Base-by-base conservation (phyloP, 2,329 filamentous ascomycete species). In the Neofusicoccum laricinum region DNA sequence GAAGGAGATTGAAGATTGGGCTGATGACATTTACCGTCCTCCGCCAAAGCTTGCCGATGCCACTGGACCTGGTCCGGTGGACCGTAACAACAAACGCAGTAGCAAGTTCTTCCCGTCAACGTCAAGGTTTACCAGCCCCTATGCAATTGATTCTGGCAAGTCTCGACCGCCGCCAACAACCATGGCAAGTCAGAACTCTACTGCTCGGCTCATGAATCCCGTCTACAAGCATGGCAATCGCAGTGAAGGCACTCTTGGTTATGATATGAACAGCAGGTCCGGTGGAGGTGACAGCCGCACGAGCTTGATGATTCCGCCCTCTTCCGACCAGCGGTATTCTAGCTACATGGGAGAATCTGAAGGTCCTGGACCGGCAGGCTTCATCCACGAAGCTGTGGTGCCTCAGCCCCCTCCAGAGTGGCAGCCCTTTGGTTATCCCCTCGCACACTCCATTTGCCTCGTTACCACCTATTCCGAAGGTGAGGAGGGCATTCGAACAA, bases 391-490 rank as follows among this genome's bases (percentile, higher is more conserved):
- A 76, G 86, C 91, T 43, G 95, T 99, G 45, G 93, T 99, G 53
- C 94, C 96, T 34, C 95, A 99, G 74, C 95, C 95, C 41, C 95
- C 95, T 8, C 89, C 93, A 2, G 95, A 99, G 77, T 99, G 93
- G 90, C 93, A 97, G 80, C 95, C 95, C 0, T 98, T 96, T 75
- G 95, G 94, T 1, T 99, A 92, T 76, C 95, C 96, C 14, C 82
- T 99, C 68, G 95, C 93, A 51, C 95, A 99, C 78, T 85, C 91
- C 0, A 93, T 99, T 74, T 98, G 94, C 77, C 80, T 99, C 68
- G 93, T 99, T 58, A 99, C 96, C 30, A 93, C 93, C 17, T 99
- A 99, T 77, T 99, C 95, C 0, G 95, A 99, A 81, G 95, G 95
- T 69, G 92, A 90, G 68, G 90, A 96, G 66, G 95, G 94, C 72